These are phyloP conservation scores for Nigrospora oryzae DNA, from an alignment of 2,329 filamentous ascomycete species.

Conservation along the genomic window DNA sequence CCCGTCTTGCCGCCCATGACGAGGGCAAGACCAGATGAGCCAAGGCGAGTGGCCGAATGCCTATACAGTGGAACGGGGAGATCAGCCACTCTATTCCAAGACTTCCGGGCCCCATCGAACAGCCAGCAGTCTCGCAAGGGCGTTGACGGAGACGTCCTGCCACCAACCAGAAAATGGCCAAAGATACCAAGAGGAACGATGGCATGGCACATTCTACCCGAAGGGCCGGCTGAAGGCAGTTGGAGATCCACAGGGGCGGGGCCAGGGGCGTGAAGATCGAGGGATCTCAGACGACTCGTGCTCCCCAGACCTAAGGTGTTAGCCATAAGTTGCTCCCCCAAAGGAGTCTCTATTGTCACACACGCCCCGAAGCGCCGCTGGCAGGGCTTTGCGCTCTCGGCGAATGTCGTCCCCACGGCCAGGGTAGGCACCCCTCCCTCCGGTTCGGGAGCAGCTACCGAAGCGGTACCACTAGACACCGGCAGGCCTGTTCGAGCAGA, in stretches of 20 bases:
- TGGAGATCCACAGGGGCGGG: slow-evolving; percentile 16
- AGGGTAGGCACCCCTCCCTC: neutral
- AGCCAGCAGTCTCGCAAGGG: slow-evolving; percentile 71
- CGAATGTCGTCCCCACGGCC: slow-evolving; percentile 17
- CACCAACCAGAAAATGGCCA: slow-evolving; percentile 63
- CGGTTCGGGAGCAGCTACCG: slow-evolving; percentile 21
- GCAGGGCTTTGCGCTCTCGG: slow-evolving; percentile 27
- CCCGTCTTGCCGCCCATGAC: slow-evolving; percentile 48
- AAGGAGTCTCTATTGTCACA: slow-evolving; percentile 28
- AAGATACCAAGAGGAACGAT: slow-evolving; percentile 54
- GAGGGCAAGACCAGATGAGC: slow-evolving; percentile 23
- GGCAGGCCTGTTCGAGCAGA: slow-evolving; percentile 35
- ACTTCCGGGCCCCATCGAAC: slow-evolving; percentile 39
- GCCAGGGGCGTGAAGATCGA: slow-evolving; percentile 36
- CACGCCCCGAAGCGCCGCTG: slow-evolving; percentile 54
- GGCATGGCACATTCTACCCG: slow-evolving; percentile 64
- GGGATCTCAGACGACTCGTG: slow-evolving; percentile 37
- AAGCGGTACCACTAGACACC: no score
- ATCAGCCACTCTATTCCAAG: slow-evolving; percentile 57
- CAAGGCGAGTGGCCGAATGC: slow-evolving; percentile 54
- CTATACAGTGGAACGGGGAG: slow-evolving; percentile 69
- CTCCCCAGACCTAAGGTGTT: slow-evolving; percentile 35
- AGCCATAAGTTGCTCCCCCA: slow-evolving; percentile 34
- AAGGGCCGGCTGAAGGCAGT: slow-evolving; percentile 23
- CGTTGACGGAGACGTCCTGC: slow-evolving; percentile 65